Evolutionary conservation across 495 filamentous ascomycete species (phyloP), one percentile per base, ranked within the genome.

Genomic region (Talaromyces proteolyticus): DNA sequence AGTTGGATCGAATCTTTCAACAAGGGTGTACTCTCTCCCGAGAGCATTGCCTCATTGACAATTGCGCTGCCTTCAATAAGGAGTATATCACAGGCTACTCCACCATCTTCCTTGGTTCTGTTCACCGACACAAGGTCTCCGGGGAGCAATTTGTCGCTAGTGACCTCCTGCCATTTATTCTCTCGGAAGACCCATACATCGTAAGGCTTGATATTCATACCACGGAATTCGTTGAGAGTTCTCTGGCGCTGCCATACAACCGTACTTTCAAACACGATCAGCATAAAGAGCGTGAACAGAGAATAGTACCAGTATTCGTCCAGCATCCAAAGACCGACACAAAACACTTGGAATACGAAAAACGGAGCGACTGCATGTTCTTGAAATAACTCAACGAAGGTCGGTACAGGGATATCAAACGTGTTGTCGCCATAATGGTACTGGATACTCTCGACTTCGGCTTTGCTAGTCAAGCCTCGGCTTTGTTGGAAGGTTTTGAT

Each of bases 301-400:
- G 93, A 99, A 66, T 97, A 99, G 72, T 99, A 99, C 93, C 93
- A 99, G 70, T 96, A 97, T 70, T 99, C 93, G 66, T 99, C 93
- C 66, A 99, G 66, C 85, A 96, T 89, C 93, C 93, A 99, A 52
- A 99, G 72, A 22, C 94, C 93, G 50, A 99, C 93, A 56, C 94
- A 97, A 74, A 99, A 99, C 37, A 99, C 75, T 72, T 99, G 93
- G 70, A 99, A 99, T 45, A 99, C 90, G 66, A 99, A 99, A 78
- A 99, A 99, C 11, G 93, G 93, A 24, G 93, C 93, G 25, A 99
- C 93, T 19, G 93, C 92, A 70, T 99, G 93, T 66, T 99, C 94
- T 69, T 93, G 85, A 79, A 95, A 99, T 44, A 99, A 81, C 70
- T 99, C 93, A 29, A 85, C 80, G 55, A 99, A 99, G 12, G 84